These are phyloP conservation scores for Sugiyamaella valdiviana DNA, from an alignment of 805 yeast genomes.

Conservation along the genomic window DNA sequence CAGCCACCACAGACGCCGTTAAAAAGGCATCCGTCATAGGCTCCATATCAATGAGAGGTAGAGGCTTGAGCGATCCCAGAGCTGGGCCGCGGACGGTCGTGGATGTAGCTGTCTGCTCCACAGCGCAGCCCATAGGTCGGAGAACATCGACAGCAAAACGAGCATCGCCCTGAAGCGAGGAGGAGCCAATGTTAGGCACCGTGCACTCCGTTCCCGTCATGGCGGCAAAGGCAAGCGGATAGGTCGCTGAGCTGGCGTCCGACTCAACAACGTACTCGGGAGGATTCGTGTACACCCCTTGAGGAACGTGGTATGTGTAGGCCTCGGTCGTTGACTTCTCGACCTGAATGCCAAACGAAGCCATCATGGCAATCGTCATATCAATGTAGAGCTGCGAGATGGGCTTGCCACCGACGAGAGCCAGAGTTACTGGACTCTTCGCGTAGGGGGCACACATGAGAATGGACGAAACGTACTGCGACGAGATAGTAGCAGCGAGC, in stretches of 20 bases:
- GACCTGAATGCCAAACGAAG: constrained; percentile 76
- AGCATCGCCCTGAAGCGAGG: constrained; percentile 95
- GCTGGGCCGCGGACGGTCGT: constrained; percentile 93
- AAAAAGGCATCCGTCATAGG: constrained; percentile 99
- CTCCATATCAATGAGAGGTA: constrained; percentile 87
- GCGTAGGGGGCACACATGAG: constrained; percentile 99
- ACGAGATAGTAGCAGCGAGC: constrained; percentile 91
- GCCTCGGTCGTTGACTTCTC: constrained; percentile 61
- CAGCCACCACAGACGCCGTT: constrained; percentile 95
- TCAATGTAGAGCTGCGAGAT: constrained; percentile 92
- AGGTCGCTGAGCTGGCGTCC: constrained; percentile 97
- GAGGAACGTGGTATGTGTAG: constrained; percentile 86
- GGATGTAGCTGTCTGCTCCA: constrained; percentile 71
- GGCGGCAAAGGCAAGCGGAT: constrained; percentile 96
- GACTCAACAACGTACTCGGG: constrained; percentile 83
- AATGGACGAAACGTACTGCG: constrained; percentile 93
- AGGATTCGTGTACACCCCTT: constrained; percentile 75
- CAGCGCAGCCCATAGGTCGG: constrained; percentile 91
- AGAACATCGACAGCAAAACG: constrained; percentile 90
- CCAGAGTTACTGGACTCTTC: constrained; percentile 72
- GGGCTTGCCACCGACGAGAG: constrained; percentile 94
- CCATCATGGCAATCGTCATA: constrained; percentile 97
- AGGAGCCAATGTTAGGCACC: constrained; percentile 86
- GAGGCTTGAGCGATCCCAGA: constrained; percentile 58
- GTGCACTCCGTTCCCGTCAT: constrained; percentile 89